Conservation (phyloP, 148 eudicot species). For the Cornus suecica region DNA sequence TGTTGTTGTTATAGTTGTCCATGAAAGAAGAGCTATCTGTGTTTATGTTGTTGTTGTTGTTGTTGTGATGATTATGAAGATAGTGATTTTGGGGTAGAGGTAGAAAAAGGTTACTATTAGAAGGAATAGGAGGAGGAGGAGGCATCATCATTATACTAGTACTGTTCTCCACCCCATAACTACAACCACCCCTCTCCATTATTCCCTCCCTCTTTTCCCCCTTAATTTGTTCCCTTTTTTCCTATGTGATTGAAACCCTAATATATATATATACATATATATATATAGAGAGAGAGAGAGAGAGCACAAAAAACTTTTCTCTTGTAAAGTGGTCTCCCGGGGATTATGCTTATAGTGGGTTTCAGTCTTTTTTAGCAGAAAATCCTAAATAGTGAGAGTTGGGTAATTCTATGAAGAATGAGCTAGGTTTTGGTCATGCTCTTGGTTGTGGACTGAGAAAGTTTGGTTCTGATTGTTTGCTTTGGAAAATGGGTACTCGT, state of each 20-base stretch:
- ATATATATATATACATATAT: conserved; percentile 10
- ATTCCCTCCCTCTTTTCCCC: conserved; percentile 18
- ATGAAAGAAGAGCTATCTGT: conserved; percentile 30
- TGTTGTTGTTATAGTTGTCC: conserved; percentile 21
- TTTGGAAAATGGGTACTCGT: conserved; percentile 7
- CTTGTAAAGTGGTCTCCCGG: conserved; percentile 56
- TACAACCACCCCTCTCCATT: conserved; percentile 30
- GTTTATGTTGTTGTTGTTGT: conserved; percentile 16
- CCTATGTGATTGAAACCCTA: conserved; percentile 30
- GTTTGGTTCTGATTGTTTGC: conserved; percentile 21
- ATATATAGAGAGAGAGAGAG: too few species aligned
- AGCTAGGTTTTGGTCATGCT: background rate
- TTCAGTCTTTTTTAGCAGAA: conserved; percentile 57
- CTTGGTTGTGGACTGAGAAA: conserved; percentile 1
- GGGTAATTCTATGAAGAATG: conserved; percentile 1
- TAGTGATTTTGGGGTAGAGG: too few species aligned
- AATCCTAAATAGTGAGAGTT: conserved; percentile 59
- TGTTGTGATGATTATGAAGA: background rate
- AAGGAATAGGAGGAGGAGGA: conserved; percentile 23
- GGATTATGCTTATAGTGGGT: conserved; percentile 60
- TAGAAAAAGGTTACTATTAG: too few species aligned
- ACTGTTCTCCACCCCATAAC: conserved; percentile 44
- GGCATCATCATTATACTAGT: conserved; percentile 59
- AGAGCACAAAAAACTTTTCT: background rate
- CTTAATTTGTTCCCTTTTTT: conserved; percentile 8